phyloP scores from a whole-genome alignment of 2,329 filamentous ascomycete species.

The Phialophora verrucosa region DNA sequence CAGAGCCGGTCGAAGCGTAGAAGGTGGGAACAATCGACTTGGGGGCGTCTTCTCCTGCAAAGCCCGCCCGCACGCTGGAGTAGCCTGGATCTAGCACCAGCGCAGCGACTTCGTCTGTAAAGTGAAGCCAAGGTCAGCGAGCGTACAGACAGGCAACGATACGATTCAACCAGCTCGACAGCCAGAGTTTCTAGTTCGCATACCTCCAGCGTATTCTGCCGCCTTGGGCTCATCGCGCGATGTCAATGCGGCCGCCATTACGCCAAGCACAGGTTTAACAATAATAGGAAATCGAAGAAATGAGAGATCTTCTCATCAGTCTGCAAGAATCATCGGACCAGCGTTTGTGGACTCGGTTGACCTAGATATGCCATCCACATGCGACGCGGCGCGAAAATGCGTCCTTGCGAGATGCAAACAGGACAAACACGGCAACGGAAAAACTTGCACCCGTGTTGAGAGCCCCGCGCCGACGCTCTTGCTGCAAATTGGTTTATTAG shows the following conservation, averaged over 20 bases:
- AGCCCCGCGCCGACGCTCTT: neutral
- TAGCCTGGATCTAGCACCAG: slow-evolving; percentile 96
- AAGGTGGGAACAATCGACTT: slow-evolving; percentile 91
- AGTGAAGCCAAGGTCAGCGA: slow-evolving; percentile 4
- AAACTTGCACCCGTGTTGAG: neutral
- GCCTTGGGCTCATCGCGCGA: slow-evolving; percentile 47
- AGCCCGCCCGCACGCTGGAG: slow-evolving; percentile 88
- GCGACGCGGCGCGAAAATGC: neutral
- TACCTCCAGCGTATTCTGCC: slow-evolving; percentile 58
- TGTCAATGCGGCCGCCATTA: slow-evolving; percentile 35
- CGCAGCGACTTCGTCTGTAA: slow-evolving; percentile 90
- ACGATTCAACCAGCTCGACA: slow-evolving; percentile 7
- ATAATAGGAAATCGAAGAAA: neutral
- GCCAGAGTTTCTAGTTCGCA: slow-evolving; percentile 34
- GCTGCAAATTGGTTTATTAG: too few species aligned
- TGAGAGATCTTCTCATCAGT: neutral
- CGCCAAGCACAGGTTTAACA: neutral
- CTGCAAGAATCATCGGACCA: neutral
- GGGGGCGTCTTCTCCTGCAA: slow-evolving; percentile 95
- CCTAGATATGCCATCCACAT: neutral
- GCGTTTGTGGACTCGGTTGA: neutral
- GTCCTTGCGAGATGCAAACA: neutral
- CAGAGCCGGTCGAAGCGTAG: slow-evolving; percentile 71
- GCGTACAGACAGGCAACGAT: neutral
- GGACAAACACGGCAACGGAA: slow-evolving; percentile 5